Conservation (phyloP, 176 grass and related monocot genomes). For the Zoysia pacifica region DNA sequence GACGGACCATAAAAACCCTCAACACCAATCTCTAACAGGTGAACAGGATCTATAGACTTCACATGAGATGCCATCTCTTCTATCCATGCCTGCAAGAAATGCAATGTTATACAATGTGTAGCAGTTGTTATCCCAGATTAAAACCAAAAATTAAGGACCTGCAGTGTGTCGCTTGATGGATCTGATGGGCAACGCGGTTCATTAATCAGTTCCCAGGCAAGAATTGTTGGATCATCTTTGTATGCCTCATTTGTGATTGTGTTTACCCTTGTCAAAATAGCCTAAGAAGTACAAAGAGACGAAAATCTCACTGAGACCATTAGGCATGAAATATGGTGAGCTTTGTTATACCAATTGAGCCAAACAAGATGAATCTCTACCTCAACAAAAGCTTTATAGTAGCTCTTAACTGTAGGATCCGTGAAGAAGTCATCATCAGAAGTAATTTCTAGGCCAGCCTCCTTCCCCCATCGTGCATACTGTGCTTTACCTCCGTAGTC, state of each 20-base stretch:
- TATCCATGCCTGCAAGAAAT: slow-evolving; percentile 70
- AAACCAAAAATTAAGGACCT: slow-evolving; percentile 44
- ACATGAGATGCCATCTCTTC: slow-evolving; percentile 79
- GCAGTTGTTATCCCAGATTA: neutral
- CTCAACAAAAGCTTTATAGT: slow-evolving; percentile 87
- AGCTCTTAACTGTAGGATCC: slow-evolving; percentile 61
- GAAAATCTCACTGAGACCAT: neutral
- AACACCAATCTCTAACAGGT: slow-evolving; percentile 59
- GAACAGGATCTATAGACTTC: slow-evolving; percentile 66
- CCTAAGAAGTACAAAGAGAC: slow-evolving; percentile 34
- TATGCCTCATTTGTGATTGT: slow-evolving; percentile 11
- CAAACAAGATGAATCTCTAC: slow-evolving; percentile 26
- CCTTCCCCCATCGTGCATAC: slow-evolving; percentile 64
- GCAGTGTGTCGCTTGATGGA: slow-evolving; percentile 71
- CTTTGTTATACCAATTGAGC: neutral
- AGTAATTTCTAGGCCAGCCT: slow-evolving; percentile 46
- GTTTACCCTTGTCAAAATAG: slow-evolving; percentile 71
- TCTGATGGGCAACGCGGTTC: slow-evolving; percentile 77
- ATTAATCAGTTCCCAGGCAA: slow-evolving; percentile 92
- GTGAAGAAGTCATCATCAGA: slow-evolving; percentile 69
- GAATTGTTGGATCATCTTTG: slow-evolving; percentile 59
- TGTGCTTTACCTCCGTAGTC: slow-evolving; percentile 68
- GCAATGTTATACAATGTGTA: slow-evolving; percentile 8
- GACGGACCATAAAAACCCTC: slow-evolving; percentile 84
- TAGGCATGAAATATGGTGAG: neutral